Evolutionary conservation across 2,329 filamentous ascomycete genomes (phyloP), one percentile per base, ranked within the genome.

Genomic region (Myriangium duriaei): DNA sequence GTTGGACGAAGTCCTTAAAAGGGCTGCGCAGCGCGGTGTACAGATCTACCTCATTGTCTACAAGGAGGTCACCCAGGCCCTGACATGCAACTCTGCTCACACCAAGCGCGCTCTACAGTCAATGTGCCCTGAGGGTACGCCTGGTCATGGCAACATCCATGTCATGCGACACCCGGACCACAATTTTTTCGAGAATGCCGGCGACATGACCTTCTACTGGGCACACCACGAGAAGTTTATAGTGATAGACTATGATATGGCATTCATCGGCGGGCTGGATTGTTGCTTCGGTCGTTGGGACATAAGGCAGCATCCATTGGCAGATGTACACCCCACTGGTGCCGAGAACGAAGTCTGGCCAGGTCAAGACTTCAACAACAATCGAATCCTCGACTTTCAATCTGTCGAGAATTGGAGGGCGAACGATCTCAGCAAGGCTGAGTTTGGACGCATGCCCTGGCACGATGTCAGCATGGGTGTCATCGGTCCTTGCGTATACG

Each of bases 151-250:
- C 33, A 96, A 96, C 55, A 96, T 98, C 54, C 73, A 68, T 24
- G 68, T 94, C 36, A 81, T 92, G 74, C 76, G 88, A 18, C 88
- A 96, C 60, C 88, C 88, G 0, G 88, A 96, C 57, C 88, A 96
- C 62, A 95, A 95, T 47, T 73, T 94, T 2, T 76, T 96, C 35
- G 86, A 95, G 51, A 95, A 95, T 51, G 82, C 81, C 2, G 82
- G 82, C 18, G 88, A 96, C 50, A 92, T 94, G 83, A 95, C 86
- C 1, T 85, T 95, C 53, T 95, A 94, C 63, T 96, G 88, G 76
- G 91, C 91, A 0, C 91, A 98, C 55, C 91, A 98, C 56, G 91
- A 98, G 52, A 98, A 98, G 56, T 92, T 95, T 54, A 81, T 96
- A 39, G 82, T 98, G 12, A 81, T 96, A 37, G 91, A 96, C 61